Evolutionary conservation across 768 basidiomycete genomes (phyloP), one percentile per base, ranked within the genome.

Genomic region (Leccinum sublutescens): DNA sequence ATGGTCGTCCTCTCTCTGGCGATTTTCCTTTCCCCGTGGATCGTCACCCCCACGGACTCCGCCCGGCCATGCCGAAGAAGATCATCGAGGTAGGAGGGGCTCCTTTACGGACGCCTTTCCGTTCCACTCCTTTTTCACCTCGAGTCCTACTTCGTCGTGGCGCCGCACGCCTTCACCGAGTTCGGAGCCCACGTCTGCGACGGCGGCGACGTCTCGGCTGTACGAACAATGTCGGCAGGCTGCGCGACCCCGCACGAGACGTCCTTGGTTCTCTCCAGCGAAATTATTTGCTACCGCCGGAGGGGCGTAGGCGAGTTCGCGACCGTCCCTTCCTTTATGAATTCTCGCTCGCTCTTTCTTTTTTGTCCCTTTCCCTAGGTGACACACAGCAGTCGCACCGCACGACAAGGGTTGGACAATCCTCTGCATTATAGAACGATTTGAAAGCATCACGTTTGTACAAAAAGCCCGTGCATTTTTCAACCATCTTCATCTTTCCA

Each of bases 231-330:
- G 73, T 66, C 74, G 74, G 40, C 68, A 73, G 54, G 73, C 64
- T 21, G 66, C 69, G 36, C 69, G 73, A 33, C 71, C 72, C 62
- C 75, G 80, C 58, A 71, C 80, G 58, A 75, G 78, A 65, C 78
- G 80, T 38, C 74, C 78, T 63, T 85, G 84, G 84, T 84, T 84
- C 68, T 79, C 79, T 55, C 77, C 82, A 29, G 79, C 79, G 69
- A 79, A 79, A 71, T 67, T 84, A 62, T 81, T 83, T 64, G 68
- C 77, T 62, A 75, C 79, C 51, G 67, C 78, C 55, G 77, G 76
- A 56, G 76, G 73, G 50, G 68, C 72, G 57, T 74, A 74, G 72
- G 60, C 49, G 34, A 31, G 29, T 27, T 50, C 43, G n/a, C 33
- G 4, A 12, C 15, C 40, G 50, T 58, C 50, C 29, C 0, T 55